Percentiles rank a stretch among this genome's conserved stretches.
Evolutionary conservation across 179 eudicot species (phyloP).

Genomic region (Nepenthes alata): DNA sequence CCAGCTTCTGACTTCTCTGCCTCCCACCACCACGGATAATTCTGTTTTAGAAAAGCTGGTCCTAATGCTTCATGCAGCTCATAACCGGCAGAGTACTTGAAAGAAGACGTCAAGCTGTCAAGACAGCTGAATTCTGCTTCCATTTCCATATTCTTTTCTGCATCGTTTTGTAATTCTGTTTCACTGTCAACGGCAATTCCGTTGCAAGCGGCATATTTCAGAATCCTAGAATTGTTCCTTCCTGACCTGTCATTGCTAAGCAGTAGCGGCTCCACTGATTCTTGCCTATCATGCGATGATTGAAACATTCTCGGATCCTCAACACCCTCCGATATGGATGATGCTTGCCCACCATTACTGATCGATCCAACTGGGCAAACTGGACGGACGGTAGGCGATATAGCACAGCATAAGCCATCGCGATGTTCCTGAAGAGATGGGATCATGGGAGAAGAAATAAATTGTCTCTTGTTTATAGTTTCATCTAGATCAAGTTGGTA

Average conservation of each 20-base stretch:
- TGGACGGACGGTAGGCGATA: constrained; percentile 13
- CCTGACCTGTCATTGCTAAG: no score
- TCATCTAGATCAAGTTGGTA: constrained; percentile 8
- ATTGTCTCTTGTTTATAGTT: constrained; percentile 12
- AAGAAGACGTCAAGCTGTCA: constrained; percentile 18
- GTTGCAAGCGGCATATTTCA: constrained; percentile 11
- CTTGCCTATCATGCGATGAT: constrained; percentile 18
- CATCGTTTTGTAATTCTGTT: constrained; percentile 4
- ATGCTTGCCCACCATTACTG: constrained; percentile 12
- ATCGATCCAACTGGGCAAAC: constrained; percentile 8
- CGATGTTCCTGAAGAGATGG: constrained; percentile 16
- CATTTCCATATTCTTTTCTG: constrained; percentile 8
- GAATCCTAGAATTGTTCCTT: no score
- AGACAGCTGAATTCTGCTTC: constrained; percentile 13
- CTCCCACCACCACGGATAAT: constrained; percentile 25
- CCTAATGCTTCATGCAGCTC: constrained; percentile 82
- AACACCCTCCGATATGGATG: constrained; percentile 15
- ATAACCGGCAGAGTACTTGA: constrained; percentile 46
- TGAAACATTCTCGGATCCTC: constrained; percentile 22
- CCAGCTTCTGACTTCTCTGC: constrained; percentile 22
- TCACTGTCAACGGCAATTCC: neutral
- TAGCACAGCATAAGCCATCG: constrained; percentile 10
- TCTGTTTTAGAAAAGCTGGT: constrained; percentile 38
- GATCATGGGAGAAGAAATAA: constrained; percentile 13
- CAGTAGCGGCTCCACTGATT: neutral